Base-by-base conservation (phyloP, 352 stramenopile genomes). In the Phytophthora citrophthora region DNA sequence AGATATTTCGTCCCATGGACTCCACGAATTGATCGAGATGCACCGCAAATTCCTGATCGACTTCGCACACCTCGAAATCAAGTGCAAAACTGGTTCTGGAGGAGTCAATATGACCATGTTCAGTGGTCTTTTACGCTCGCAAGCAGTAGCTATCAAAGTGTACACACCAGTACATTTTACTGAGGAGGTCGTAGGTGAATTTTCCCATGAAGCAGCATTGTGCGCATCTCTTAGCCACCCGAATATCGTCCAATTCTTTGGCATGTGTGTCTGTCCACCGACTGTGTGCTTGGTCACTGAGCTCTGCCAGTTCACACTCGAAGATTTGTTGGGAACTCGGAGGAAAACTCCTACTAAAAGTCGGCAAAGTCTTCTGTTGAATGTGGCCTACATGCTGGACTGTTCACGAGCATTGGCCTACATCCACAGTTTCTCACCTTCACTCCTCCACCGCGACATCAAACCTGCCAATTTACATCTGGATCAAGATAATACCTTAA, bases 41-140 rank as follows among this genome's bases (percentile, higher is more conserved):
- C 78, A 88, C 41, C 78, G 79, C 41, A 81, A 86, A 31, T 81
- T 76, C 38, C 61, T 89, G 16, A 83, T 89, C 24, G 79, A 89
- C 54, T 89, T 89, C 53, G 66, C 79, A 4, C 64, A 86, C 50
- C 40, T 86, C 0, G 61, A 87, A 16, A 45, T 89, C 13, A 77
- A 77, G 46, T 41, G 63, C 9, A 68, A 72, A 13, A 77, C 88
- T 48, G 20, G 20, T 20, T 59, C 63, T 4, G 76, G 61, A 4
- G 48, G 20, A 54, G 0, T 24, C 8, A 68, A 64, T 16, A 54
- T 61, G 2, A 43, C 67, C 29, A 67, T 81, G 24, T 88, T 81
- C 48, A 63, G 52, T n/a, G 80, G 80, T 1, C 26, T 72, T 5
- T 27, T 89, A 23, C 54, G 74, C 20, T 72, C 70, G 2, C 74